phyloP scores from a whole-genome alignment of 495 filamentous ascomycete species.

The Penicillium cataractarum region DNA sequence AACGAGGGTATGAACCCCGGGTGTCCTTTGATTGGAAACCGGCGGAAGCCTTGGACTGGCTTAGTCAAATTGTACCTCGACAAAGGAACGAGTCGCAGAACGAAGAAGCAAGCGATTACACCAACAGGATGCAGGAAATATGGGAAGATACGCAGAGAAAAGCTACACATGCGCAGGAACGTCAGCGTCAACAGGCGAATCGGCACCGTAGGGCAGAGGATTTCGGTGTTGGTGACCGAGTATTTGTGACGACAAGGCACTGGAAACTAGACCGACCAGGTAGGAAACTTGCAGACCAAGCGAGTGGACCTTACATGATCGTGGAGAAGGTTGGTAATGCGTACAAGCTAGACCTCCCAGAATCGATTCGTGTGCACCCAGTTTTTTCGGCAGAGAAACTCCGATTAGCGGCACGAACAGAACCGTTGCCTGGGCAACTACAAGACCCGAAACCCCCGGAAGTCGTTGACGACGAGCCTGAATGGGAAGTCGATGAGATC shows the following conservation, averaged over 20 bases:
- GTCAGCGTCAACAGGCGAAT: background rate
- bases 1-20: background rate
- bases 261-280: background rate
- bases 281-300: background rate
- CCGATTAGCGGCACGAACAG: background rate
- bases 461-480: slow-evolving; percentile 3
- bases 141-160: background rate
- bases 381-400: slow-evolving; percentile 19
- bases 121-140: background rate
- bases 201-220: background rate
- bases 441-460: background rate
- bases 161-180: background rate
- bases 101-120: background rate
- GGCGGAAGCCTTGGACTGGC: no score
- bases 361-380: slow-evolving; percentile 9
- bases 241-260: background rate
- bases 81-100: no score
- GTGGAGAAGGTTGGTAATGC: background rate
- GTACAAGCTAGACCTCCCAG: background rate
- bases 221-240: background rate
- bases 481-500: slow-evolving; percentile 19
- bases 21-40: background rate
- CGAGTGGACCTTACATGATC: background rate
- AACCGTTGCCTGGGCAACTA: slow-evolving; percentile 1
- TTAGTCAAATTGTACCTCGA: no score